Evolutionary conservation across 2,329 filamentous ascomycete genomes (phyloP).

Genomic region (Nemania sp.): DNA sequence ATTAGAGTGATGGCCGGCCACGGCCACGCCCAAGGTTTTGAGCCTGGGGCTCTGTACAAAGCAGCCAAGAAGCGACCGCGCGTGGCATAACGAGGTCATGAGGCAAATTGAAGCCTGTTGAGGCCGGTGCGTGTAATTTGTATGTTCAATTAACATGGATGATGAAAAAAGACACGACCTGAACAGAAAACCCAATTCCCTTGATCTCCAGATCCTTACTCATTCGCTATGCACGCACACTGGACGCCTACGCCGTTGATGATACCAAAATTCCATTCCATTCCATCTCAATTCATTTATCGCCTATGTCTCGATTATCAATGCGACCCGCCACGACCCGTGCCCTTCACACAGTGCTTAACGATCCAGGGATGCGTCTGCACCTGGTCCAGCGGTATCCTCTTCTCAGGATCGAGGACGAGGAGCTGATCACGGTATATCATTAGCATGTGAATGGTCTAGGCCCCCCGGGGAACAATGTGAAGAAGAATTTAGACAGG

Average conservation of each 20-base stretch:
- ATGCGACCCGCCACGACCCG: slow-evolving; percentile 54
- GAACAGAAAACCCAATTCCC: slow-evolving; percentile 29
- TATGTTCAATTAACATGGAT: slow-evolving; percentile 18
- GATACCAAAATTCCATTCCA: slow-evolving; percentile 29
- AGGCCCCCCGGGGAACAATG: too few species aligned
- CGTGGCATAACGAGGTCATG: slow-evolving; percentile 2
- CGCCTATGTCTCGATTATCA: slow-evolving; percentile 28
- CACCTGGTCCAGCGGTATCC: slow-evolving; percentile 86
- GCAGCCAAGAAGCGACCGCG: slow-evolving; percentile 7
- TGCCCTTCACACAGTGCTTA: slow-evolving; percentile 83
- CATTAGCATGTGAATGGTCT: not conserved
- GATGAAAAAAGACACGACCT: slow-evolving; percentile 24
- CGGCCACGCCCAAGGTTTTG: not conserved
- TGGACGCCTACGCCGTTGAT: slow-evolving; percentile 29
- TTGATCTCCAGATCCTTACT: slow-evolving; percentile 33
- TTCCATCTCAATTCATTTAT: too few species aligned
- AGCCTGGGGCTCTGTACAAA: slow-evolving; percentile 21
- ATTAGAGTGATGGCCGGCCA: too few species aligned
- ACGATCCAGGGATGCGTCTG: slow-evolving; percentile 94
- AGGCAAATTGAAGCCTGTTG: slow-evolving; percentile 6
- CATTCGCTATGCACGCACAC: slow-evolving; percentile 12
- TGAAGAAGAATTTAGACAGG: too few species aligned
- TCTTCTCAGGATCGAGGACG: slow-evolving; percentile 90
- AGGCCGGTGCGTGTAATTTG: slow-evolving; percentile 10
- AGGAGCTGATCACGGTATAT: slow-evolving; percentile 63